Conservation (phyloP, 306 rosid genomes). For the Malus fusca region DNA sequence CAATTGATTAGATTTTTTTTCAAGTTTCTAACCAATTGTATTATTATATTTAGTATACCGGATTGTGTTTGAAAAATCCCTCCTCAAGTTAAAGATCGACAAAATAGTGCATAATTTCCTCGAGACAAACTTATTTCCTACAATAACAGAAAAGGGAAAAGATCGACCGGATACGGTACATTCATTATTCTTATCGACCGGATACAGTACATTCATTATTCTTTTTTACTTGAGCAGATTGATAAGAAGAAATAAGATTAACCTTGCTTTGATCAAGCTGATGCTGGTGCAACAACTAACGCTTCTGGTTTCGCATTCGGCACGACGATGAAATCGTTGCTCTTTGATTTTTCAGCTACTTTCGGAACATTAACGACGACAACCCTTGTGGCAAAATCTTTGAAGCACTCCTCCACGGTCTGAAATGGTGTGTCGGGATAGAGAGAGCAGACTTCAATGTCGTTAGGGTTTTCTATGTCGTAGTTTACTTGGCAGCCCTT, state of each 20-base stretch:
- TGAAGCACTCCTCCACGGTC: slow-evolving; percentile 40
- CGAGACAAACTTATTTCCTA: too few species aligned
- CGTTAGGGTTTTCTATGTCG: slow-evolving; percentile 20
- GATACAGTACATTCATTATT: too few species aligned
- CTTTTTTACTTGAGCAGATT: too few species aligned
- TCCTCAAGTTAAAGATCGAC: too few species aligned
- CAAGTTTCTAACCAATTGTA: too few species aligned
- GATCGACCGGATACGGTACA: too few species aligned
- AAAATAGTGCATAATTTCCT: too few species aligned
- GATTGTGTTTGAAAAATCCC: too few species aligned
- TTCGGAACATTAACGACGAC: not conserved
- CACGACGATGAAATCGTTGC: not conserved
- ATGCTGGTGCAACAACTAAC: not conserved
- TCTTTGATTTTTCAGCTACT: not conserved
- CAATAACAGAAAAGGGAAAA: too few species aligned
- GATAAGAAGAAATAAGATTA: not conserved
- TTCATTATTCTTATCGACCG: too few species aligned
- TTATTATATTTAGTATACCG: too few species aligned
- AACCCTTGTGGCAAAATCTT: slow-evolving; percentile 16
- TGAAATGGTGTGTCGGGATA: slow-evolving; percentile 36
- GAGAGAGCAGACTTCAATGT: slow-evolving; percentile 33
- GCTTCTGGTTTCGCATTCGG: slow-evolving; percentile 4
- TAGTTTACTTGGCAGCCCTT: slow-evolving; percentile 50
- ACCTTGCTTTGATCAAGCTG: not conserved
- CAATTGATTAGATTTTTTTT: too few species aligned